A percentile compares a stretch with the other conserved stretches of the same genome.
Evolutionary conservation across 495 filamentous ascomycete species (phyloP).

Genomic region (Parachaetomium inaequale): DNA sequence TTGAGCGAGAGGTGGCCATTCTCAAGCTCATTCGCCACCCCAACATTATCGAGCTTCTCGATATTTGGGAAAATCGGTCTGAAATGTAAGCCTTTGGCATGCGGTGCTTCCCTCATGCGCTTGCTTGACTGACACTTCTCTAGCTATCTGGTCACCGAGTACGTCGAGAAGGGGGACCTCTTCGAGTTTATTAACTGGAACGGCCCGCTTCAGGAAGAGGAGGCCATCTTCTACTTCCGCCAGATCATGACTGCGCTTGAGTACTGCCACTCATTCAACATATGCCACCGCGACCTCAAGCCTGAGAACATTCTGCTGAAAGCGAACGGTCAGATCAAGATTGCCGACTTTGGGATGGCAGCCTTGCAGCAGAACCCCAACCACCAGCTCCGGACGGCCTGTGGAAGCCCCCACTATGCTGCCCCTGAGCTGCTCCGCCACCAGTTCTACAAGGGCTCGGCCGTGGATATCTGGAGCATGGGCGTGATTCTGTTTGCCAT

Average conservation of each 20-base stretch:
- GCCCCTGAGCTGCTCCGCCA: slow-evolving; percentile 82
- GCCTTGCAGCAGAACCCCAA: slow-evolving; percentile 74
- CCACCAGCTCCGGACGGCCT: slow-evolving; percentile 77
- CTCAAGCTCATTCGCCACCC: slow-evolving; percentile 94
- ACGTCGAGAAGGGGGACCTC: slow-evolving; percentile 85
- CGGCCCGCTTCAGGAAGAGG: slow-evolving; percentile 67
- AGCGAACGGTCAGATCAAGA: slow-evolving; percentile 67
- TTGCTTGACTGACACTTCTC: slow-evolving; percentile 23
- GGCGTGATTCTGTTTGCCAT: slow-evolving; percentile 86
- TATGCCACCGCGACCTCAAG: slow-evolving; percentile 95
- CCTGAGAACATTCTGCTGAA: slow-evolving; percentile 94
- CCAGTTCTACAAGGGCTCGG: slow-evolving; percentile 71
- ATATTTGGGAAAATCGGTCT: slow-evolving; percentile 93
- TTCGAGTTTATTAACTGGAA: slow-evolving; percentile 72
- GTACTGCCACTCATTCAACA: slow-evolving; percentile 88
- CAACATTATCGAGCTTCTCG: slow-evolving; percentile 85
- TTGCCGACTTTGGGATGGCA: slow-evolving; percentile 98
- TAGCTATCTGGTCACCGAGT: slow-evolving; percentile 97
- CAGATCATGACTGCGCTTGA: slow-evolving; percentile 90
- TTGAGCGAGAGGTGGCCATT: slow-evolving; percentile 90
- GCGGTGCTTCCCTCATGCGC: background rate
- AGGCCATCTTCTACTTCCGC: slow-evolving; percentile 80
- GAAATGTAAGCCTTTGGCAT: slow-evolving; percentile 70
- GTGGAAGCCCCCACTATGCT: slow-evolving; percentile 94
- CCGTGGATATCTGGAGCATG: slow-evolving; percentile 91